These are phyloP conservation scores for Clarireedia homoeocarpa DNA, from an alignment of 2,329 filamentous ascomycete genomes.

Conservation along the genomic window DNA sequence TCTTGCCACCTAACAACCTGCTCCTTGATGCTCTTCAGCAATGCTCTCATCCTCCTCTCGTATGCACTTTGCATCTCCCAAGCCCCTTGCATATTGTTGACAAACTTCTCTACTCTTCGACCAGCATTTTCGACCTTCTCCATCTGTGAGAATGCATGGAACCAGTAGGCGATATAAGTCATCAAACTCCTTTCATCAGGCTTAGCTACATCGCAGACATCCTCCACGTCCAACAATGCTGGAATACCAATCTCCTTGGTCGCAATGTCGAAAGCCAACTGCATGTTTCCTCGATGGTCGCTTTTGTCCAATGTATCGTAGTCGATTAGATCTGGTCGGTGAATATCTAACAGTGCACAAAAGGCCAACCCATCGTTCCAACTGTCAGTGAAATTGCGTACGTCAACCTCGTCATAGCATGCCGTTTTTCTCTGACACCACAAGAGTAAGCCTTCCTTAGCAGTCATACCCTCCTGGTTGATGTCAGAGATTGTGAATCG, in stretches of 20 bases:
- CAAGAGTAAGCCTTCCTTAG: conserved; percentile 86
- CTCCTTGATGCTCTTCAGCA: conserved; percentile 65
- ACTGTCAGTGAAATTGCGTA: conserved; percentile 87
- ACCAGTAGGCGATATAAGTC: conserved; percentile 99
- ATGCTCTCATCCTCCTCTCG: conserved; percentile 79
- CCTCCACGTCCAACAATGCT: conserved; percentile 90
- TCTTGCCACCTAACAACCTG: conserved; percentile 72
- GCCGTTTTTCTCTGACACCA: conserved; percentile 99
- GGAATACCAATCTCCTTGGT: conserved; percentile 95
- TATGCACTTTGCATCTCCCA: conserved; percentile 99
- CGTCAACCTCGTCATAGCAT: conserved; percentile 94
- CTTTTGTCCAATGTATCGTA: conserved; percentile 90
- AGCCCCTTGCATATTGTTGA: conserved; percentile 96
- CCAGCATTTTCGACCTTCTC: conserved; percentile 98
- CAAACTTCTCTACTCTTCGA: conserved; percentile 93
- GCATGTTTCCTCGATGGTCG: conserved; percentile 95
- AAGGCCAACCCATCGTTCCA: conserved; percentile 98
- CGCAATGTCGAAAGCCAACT: conserved; percentile 93
- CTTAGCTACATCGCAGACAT: conserved; percentile 93
- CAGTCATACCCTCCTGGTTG: conserved; percentile 94
- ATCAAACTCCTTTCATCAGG: conserved; percentile 95
- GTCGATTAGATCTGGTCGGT: conserved; percentile 93
- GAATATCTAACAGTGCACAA: conserved; percentile 92
- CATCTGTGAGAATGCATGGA: conserved; percentile 98
- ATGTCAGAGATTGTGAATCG: conserved; percentile 98